Evolutionary conservation across 2,329 filamentous ascomycete species (phyloP), one percentile per base, ranked within the genome.

Genomic region (Verticillium klebahnii): DNA sequence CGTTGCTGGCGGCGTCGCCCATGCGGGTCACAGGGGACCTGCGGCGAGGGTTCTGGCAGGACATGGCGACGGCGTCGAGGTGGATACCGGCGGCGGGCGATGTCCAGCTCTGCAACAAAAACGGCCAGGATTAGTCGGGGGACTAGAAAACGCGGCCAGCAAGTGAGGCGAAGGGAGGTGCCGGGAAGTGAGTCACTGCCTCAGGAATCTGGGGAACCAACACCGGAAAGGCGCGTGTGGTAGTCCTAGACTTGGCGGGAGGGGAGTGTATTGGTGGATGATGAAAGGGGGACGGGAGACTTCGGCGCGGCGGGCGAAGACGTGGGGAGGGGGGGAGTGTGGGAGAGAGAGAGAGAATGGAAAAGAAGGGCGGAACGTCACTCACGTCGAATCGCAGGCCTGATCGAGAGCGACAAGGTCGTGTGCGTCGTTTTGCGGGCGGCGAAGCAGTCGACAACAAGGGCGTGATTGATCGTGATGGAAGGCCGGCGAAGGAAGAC

Each of bases 31-130:
- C 74, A 73, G 74, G 73, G 69, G 77, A 74, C 73, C 79, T 78
- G 73, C 79, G 75, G 69, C 75, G 75, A 72, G 79, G 79, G 72
- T 81, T 79, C 70, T 76, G 73, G 72, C 74, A 76, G 62, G 80
- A 78, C 80, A 82, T 82, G 74, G 72, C 76, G 72, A 65, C 66
- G 59, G 60, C 55, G 45, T 60, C 65, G 67, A 69, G 70, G 54
- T 37, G 56, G 57, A 19, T 29, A 60, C 39, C 14, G 60, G 61
- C 14, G 60, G 61, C 59, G 67, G 69, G 69, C 67, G 65, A 67
- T 70, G 71, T 74, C 72, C 70, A 72, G 71, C 61, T 66, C 64
- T 66, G 70, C 66, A 65, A 69, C 66, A 55, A 56, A 19, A 59
- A 52, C 45, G n/a, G 23, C 34, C 60, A 57, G 58, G 61, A 66